phyloP scores from a whole-genome alignment of 1,139 yeast species.

The Lodderomyces metapsilosis region DNA sequence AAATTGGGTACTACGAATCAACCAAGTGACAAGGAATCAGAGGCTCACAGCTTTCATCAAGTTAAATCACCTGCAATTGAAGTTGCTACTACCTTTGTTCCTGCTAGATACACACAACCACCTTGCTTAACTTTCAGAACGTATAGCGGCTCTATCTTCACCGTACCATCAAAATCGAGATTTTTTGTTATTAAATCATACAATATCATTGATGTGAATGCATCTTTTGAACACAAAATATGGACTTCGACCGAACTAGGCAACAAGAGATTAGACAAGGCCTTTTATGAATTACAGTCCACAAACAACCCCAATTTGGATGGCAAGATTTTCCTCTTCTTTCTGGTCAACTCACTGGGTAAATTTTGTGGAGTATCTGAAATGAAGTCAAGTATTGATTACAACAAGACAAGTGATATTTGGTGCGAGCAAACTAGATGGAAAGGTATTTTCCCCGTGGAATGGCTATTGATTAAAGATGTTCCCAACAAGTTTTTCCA shows the following conservation, averaged over 20 bases:
- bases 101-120: neutral
- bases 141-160: constrained; percentile 22
- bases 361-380: constrained; percentile 63
- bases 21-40: neutral
- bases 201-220: constrained; percentile 46
- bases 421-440: constrained; percentile 52
- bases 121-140: constrained; percentile 19
- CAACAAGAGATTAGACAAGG: constrained; percentile 46
- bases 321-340: constrained; percentile 46
- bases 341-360: constrained; percentile 60
- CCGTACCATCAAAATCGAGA: constrained; percentile 24
- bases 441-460: constrained; percentile 52
- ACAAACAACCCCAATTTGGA: constrained; percentile 9
- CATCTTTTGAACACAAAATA: constrained; percentile 47
- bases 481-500: constrained; percentile 48
- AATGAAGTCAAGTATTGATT: constrained; percentile 44
- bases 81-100: neutral
- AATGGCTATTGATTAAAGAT: constrained; percentile 53
- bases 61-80: neutral
- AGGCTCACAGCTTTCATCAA: neutral
- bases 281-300: constrained; percentile 18
- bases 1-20: neutral
- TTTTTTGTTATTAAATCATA: constrained; percentile 60
- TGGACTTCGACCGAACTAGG: constrained; percentile 65
- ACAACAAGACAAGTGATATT: constrained; percentile 35